Base-by-base conservation (phyloP, 345 rosid species). In the Boechera divaricarpa region DNA sequence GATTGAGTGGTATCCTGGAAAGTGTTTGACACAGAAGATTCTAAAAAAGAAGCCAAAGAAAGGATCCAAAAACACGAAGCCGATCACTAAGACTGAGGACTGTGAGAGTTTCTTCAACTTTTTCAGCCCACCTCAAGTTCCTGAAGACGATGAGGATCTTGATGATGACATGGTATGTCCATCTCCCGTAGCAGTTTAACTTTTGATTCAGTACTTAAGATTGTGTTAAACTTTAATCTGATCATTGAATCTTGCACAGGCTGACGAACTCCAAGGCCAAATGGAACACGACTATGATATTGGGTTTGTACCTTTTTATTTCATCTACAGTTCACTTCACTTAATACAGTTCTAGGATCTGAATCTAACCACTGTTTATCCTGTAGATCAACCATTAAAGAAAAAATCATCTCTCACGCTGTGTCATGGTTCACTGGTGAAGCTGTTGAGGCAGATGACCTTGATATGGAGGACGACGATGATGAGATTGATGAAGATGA, bases 341-440 rank as follows among this genome's bases (percentile, higher is more conserved):
- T 29, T 51, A 3, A 10, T 51, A 32, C 1, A 10, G 7, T 58
- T 48, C 0, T 12, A 10, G 8, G 29, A 10, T 65, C 16, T 77
- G 15, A 38, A 10, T 12, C 54, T 62, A 0, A 52, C 36, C 39
- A 28, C 49, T 56, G 32, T 73, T 11, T 52, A 51, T 66, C 63
- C 1, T 75, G 68, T 67, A 96, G 99, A 72, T 91, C 95, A 48
- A 93, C 97, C 29, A 89, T 96, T 64, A 88, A 87, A 74, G 97
- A 91, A 36, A 90, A 91, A 79, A 88, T 96, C 71, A 91, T 93
- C 38, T 88, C 99, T 2, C 98, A 89, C 77, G 98, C 98, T 53
- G 97, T 96, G 42, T 93, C 97, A 55, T 96, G 98, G 98, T 96
- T 77, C 80, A 96, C 97, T 0, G 99, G 99, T n/a, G 99, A 96